Conservation (phyloP, 2,329 filamentous ascomycete species). For the Parafenestella ontariensis region DNA sequence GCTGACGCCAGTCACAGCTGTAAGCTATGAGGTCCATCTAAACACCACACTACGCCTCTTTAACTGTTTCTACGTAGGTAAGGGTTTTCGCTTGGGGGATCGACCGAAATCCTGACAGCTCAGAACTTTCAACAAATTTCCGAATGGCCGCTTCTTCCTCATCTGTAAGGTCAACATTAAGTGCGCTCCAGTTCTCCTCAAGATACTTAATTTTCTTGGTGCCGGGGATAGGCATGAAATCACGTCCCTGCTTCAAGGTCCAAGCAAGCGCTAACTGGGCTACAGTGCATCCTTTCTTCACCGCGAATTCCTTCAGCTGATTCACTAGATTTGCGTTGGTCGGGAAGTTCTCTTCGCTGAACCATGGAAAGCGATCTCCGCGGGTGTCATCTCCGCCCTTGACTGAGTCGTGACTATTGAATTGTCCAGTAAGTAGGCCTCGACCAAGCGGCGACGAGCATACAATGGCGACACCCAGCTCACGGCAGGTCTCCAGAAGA, state of each 20-base stretch:
- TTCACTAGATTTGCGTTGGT: background rate
- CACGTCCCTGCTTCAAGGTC: background rate
- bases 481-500: conserved; percentile 47
- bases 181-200: background rate
- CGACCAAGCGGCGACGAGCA: conserved; percentile 45
- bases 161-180: background rate
- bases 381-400: conserved; percentile 37
- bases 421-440: conserved; percentile 22
- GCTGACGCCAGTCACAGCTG: background rate
- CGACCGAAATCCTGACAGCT: background rate
- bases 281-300: background rate
- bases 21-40: background rate
- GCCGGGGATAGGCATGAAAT: background rate
- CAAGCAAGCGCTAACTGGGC: background rate
- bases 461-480: conserved; percentile 47
- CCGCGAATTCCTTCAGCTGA: background rate
- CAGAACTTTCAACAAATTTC: background rate
- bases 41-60: background rate
- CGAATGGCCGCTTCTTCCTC: background rate
- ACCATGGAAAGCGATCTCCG: background rate
- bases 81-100: background rate
- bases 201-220: background rate
- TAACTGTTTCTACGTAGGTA: background rate
- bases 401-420: conserved; percentile 50
- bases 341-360: background rate